Evolutionary conservation across 2,329 filamentous ascomycete species (phyloP), one percentile per base, ranked within the genome.

Genomic region (Fusarium haematococcum): DNA sequence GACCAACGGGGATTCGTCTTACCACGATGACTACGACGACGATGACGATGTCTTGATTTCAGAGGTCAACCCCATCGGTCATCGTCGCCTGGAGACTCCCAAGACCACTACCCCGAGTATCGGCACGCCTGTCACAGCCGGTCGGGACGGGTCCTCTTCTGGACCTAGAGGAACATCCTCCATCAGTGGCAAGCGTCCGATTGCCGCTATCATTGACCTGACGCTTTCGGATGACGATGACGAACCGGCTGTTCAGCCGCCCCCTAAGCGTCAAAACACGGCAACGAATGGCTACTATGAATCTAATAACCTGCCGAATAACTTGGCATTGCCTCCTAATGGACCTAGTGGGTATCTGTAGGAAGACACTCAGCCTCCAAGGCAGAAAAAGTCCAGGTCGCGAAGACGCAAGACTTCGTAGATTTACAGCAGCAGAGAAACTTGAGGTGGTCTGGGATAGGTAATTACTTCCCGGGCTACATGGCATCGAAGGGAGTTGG

Each of bases 191-290:
- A 90, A 91, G 79, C 85, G 89, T 25, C 83, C 85, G 2, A 82
- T 84, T 4, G 82, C 87, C 6, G 85, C 88, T 52, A 86, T 91
- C 3, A 91, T 91, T 70, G 90, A 91, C 75, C 80, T 92, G 70
- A 91, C 90, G 1, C 79, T 89, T 8, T 89, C 87, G 32, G 73
- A 61, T 27, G 89, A 89, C 67, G 88, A 90, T 52, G 88, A 90
- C 63, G 87, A 89, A 43, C 86, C 89, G 56, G 82, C 85, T 5
- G 78, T 83, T 4, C 82, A 83, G 35, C 86, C 85, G 10, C 82
- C 87, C 2, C 70, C 81, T 6, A 91, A 91, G 80, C 84, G 88
- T 58, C 85, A 86, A 69, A 82, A 77, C 43, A 81, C 78, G 6
- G 63, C 74, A 13, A 64, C 74, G 11, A 81, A 80, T 43, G 79